Evolutionary conservation across 2,329 filamentous ascomycete species (phyloP).

Genomic region (Phialophora macrospora): DNA sequence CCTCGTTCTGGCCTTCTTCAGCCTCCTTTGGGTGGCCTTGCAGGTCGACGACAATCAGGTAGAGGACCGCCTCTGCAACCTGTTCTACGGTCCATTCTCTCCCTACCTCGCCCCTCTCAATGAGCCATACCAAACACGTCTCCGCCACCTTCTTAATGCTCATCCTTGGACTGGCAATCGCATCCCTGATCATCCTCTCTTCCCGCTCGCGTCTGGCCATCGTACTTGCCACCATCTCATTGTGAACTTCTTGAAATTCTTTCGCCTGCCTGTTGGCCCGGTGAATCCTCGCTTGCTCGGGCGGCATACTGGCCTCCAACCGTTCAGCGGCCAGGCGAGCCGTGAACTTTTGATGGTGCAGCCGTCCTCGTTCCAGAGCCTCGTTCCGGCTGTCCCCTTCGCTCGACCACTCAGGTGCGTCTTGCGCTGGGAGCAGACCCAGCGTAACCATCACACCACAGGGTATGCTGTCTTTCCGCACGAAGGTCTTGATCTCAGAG

Average conservation of each 20-base stretch:
- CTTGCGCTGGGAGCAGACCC: slow-evolving; percentile 38
- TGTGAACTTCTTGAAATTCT: slow-evolving; percentile 30
- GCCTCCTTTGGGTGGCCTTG: slow-evolving; percentile 2
- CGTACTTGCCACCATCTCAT: slow-evolving; percentile 34
- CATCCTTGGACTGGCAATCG: slow-evolving; percentile 40
- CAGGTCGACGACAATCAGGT: slow-evolving; percentile 41
- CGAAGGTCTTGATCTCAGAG: slow-evolving; percentile 35
- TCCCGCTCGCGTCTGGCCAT: slow-evolving; percentile 35
- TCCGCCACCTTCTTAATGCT: slow-evolving; percentile 39
- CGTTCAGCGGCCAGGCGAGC: slow-evolving; percentile 31
- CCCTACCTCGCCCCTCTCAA: slow-evolving; percentile 38
- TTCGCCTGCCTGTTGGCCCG: slow-evolving; percentile 36
- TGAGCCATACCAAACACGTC: slow-evolving; percentile 40
- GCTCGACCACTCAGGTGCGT: slow-evolving; percentile 40
- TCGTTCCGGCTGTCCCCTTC: slow-evolving; percentile 28
- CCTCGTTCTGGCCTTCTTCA: background rate
- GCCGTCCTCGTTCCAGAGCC: slow-evolving; percentile 22
- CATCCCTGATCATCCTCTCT: slow-evolving; percentile 39
- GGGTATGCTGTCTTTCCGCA: slow-evolving; percentile 40
- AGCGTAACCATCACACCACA: slow-evolving; percentile 42
- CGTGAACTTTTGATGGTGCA: slow-evolving; percentile 35
- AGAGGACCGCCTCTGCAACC: slow-evolving; percentile 40
- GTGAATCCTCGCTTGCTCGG: slow-evolving; percentile 40
- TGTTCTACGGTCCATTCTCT: slow-evolving; percentile 37
- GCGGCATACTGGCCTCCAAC: slow-evolving; percentile 41